These are phyloP conservation scores for Halophytophthora batemanensis DNA, from an alignment of 352 stramenopile genomes.

Conservation along the genomic window DNA sequence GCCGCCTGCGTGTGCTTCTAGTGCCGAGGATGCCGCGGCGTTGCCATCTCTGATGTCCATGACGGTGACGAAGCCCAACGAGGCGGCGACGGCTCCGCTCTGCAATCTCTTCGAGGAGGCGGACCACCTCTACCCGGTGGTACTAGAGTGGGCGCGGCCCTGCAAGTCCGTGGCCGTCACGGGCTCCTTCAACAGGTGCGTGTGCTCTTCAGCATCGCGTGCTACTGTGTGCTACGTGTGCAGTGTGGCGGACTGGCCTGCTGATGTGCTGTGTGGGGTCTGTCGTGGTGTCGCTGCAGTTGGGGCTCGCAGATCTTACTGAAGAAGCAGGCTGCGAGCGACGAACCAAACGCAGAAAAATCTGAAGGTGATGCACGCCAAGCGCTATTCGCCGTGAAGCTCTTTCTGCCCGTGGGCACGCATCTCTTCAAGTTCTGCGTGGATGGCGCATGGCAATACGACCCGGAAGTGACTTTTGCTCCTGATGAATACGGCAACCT, in stretches of 20 bases:
- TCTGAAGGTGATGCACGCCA: too few species aligned
- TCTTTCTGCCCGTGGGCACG: constrained; percentile 62
- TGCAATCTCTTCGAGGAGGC: constrained; percentile 39
- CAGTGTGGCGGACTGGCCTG: constrained; percentile 4
- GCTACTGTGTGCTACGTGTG: too few species aligned
- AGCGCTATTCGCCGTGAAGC: constrained; percentile 31
- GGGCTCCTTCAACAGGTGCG: constrained; percentile 81
- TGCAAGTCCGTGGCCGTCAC: constrained; percentile 64
- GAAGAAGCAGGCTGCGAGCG: constrained; percentile 24
- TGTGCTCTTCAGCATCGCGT: too few species aligned
- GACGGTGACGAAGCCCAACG: constrained; percentile 1
- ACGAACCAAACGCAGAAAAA: too few species aligned
- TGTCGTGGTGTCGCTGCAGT: too few species aligned
- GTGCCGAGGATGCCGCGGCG: not conserved
- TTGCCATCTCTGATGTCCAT: constrained; percentile 1
- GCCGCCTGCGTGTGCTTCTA: not conserved
- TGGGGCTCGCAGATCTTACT: constrained; percentile 79
- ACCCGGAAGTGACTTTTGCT: constrained; percentile 78
- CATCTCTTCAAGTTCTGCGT: constrained; percentile 83
- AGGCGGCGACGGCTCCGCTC: constrained; percentile 22
- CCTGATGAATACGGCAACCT: constrained; percentile 85
- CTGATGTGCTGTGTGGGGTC: not conserved
- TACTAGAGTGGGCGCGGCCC: constrained; percentile 57
- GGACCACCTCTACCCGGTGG: constrained; percentile 47
- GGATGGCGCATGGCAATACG: constrained; percentile 80